These are phyloP conservation scores for Botryotinia convoluta DNA, from an alignment of 2,329 filamentous ascomycete genomes.

Conservation along the genomic window DNA sequence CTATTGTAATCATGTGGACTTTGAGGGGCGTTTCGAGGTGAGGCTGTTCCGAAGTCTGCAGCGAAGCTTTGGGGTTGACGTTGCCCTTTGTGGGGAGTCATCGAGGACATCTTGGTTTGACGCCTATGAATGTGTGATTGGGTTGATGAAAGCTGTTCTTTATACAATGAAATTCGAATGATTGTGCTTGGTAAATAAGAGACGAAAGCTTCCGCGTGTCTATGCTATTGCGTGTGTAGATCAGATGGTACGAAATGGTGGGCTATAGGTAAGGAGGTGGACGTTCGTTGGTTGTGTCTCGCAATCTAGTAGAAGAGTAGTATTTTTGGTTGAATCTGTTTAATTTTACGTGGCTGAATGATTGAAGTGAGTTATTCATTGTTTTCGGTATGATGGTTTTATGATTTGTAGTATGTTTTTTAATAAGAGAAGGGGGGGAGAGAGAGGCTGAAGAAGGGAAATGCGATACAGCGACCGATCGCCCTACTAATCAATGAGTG, in stretches of 20 bases:
- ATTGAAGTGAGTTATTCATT: conserved; percentile 33
- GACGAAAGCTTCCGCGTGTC: background rate
- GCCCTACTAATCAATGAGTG: no score
- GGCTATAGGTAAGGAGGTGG: conserved; percentile 28
- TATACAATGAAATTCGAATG: background rate
- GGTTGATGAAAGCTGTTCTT: conserved; percentile 1
- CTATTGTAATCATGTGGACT: conserved; percentile 47
- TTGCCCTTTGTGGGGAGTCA: conserved; percentile 41
- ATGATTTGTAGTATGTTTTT: conserved; percentile 18
- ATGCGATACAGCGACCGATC: background rate
- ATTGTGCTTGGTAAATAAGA: background rate
- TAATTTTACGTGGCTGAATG: conserved; percentile 24
- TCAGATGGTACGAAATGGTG: conserved; percentile 7
- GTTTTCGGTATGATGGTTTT: conserved; percentile 26
- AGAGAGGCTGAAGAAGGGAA: conserved; percentile 5
- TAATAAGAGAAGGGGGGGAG: background rate
- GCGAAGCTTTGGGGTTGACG: conserved; percentile 36
- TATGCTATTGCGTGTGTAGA: background rate
- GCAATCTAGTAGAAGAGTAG: conserved; percentile 21
- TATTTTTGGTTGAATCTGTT: conserved; percentile 25
- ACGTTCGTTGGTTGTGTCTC: conserved; percentile 28
- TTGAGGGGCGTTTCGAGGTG: conserved; percentile 41
- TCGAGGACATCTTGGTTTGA: conserved; percentile 47
- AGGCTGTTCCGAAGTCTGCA: conserved; percentile 28
- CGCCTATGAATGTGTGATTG: conserved; percentile 48